Percentiles rank a stretch among this genome's conserved stretches.
These are phyloP conservation scores for Saccharomycopsis oosterbeekiorum DNA, from an alignment of 805 yeast species.

Conservation along the genomic window DNA sequence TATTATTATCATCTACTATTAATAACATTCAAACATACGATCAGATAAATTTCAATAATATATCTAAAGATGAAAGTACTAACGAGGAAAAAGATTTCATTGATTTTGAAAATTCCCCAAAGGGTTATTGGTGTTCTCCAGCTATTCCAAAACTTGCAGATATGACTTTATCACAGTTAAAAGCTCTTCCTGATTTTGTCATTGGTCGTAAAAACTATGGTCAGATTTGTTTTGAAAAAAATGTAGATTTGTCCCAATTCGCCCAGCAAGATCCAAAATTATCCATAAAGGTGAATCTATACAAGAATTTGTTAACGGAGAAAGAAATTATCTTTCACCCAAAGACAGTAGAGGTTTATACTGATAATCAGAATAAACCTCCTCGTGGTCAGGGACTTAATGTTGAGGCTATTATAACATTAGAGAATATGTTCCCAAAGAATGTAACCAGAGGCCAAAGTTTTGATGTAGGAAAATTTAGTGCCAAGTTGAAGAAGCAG, in stretches of 20 bases:
- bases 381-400: constrained; percentile 60
- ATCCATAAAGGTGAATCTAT: constrained; percentile 23
- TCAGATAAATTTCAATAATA: neutral
- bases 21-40: neutral
- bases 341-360: constrained; percentile 48
- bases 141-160: constrained; percentile 38
- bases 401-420: constrained; percentile 64
- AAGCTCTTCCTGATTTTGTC: constrained; percentile 51
- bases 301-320: constrained; percentile 12
- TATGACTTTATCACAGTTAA: constrained; percentile 37
- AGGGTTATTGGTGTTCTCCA: constrained; percentile 72
- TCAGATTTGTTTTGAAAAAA: constrained; percentile 51
- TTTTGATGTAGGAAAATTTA: constrained; percentile 30
- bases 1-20: neutral
- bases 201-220: constrained; percentile 63
- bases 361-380: constrained; percentile 45
- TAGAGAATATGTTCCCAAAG: constrained; percentile 50
- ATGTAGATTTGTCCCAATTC: constrained; percentile 58
- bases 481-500: constrained; percentile 40
- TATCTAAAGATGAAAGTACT: neutral
- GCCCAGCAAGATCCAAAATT: constrained; percentile 25
- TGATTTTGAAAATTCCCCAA: constrained; percentile 11
- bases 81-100: neutral
- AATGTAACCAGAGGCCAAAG: constrained; percentile 19
- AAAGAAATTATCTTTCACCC: constrained; percentile 2